These are phyloP conservation scores for Gossypium bickii DNA, from an alignment of 345 rosid species.

Conservation along the genomic window DNA sequence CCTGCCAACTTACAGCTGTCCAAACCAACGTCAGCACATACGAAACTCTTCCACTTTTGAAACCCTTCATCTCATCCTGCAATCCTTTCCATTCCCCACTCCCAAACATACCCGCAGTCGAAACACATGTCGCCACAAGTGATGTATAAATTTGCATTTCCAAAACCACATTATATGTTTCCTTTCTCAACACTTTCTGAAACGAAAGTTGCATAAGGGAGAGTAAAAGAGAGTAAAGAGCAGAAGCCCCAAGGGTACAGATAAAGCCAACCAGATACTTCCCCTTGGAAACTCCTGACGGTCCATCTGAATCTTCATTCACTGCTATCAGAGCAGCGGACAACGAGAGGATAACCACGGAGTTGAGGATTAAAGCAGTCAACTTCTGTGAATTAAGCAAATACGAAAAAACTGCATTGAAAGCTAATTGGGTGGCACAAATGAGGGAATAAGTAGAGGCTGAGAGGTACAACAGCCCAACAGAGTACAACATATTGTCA, in stretches of 20 bases:
- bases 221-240: constrained; percentile 71
- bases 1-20: constrained; percentile 63
- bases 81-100: constrained; percentile 67
- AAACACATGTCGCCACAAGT: constrained; percentile 39
- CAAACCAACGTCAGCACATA: constrained; percentile 51
- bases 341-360: constrained; percentile 59
- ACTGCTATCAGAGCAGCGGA: constrained; percentile 68
- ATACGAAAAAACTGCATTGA: constrained; percentile 70
- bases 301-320: constrained; percentile 51
- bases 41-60: constrained; percentile 38
- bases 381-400: constrained; percentile 73
- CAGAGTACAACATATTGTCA: constrained; percentile 61
- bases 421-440: constrained; percentile 72
- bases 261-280: constrained; percentile 55
- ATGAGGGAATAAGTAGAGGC: constrained; percentile 79
- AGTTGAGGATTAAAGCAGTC: constrained; percentile 49
- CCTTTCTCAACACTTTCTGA: constrained; percentile 54
- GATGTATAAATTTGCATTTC: constrained; percentile 62
- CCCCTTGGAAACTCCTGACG: constrained; percentile 49
- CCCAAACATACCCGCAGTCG: constrained; percentile 43
- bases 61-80: constrained; percentile 48
- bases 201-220: constrained; percentile 78
- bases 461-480: constrained; percentile 70
- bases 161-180: constrained; percentile 47
- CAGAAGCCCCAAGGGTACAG: constrained; percentile 58